phyloP scores from a whole-genome alignment of 768 basidiomycete species.

The Boletus subcaerulescens region DNA sequence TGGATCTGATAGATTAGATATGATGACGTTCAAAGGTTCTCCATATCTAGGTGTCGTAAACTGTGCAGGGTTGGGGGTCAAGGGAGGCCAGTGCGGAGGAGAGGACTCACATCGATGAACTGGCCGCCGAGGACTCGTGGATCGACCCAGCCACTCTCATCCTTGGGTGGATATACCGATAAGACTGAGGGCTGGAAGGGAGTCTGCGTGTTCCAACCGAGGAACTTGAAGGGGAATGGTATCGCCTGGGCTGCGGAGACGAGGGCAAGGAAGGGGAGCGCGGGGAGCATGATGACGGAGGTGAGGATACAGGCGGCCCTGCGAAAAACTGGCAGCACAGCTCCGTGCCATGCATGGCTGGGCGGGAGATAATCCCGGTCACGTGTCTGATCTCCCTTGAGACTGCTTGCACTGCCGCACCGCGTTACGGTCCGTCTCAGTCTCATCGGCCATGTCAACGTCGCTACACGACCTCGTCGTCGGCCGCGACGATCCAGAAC shows the following conservation, averaged over 20 bases:
- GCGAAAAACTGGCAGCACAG: not conserved
- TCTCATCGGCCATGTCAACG: slow-evolving; percentile 10
- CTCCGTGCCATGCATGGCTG: not conserved
- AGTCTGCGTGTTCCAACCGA: slow-evolving; percentile 10
- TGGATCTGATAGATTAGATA: slow-evolving; percentile 76
- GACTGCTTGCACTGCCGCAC: too few species aligned
- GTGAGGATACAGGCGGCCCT: not conserved
- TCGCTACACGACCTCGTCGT: not conserved
- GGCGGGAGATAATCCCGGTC: not conserved
- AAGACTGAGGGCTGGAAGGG: slow-evolving; percentile 1
- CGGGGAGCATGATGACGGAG: slow-evolving; percentile 14
- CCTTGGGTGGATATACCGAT: slow-evolving; percentile 14
- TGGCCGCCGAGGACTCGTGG: slow-evolving; percentile 72
- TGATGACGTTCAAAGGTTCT: slow-evolving; percentile 83
- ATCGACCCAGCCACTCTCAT: slow-evolving; percentile 51
- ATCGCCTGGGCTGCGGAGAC: slow-evolving; percentile 9
- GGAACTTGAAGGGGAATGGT: slow-evolving; percentile 8
- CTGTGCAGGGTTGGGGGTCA: slow-evolving; percentile 33
- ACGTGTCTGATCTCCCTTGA: slow-evolving; percentile 12
- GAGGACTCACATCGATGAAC: slow-evolving; percentile 64
- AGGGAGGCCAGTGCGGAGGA: not conserved
- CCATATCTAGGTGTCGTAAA: slow-evolving; percentile 63
- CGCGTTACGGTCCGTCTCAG: too few species aligned
- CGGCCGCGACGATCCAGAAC: slow-evolving; percentile 5
- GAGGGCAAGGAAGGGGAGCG: slow-evolving; percentile 12